Conservation (phyloP, 305 asterid species). For the Withania somnifera region DNA sequence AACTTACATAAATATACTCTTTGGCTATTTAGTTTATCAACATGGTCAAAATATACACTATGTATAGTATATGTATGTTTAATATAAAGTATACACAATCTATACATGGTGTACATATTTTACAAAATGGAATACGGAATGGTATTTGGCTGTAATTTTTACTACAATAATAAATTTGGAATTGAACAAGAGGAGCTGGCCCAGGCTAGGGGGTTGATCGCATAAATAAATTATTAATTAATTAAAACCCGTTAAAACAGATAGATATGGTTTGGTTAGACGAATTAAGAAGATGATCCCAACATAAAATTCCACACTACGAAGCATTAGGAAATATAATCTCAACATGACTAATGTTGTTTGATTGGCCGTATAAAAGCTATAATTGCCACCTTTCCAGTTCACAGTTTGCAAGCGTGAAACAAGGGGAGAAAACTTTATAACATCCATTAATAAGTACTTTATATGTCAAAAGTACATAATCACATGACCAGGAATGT, state of each 20-base stretch:
- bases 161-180: neutral
- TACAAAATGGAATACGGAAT: too few relatives aligned
- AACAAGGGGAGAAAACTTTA: neutral
- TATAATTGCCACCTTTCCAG: neutral
- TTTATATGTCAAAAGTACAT: neutral
- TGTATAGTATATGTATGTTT: too few relatives aligned
- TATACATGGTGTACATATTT: too few relatives aligned
- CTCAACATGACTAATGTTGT: neutral
- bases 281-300: neutral
- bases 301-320: neutral
- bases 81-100: too few relatives aligned
- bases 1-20: too few relatives aligned
- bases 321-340: neutral
- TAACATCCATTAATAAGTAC: neutral
- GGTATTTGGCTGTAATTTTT: too few relatives aligned
- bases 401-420: neutral
- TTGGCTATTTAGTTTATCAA: too few relatives aligned
- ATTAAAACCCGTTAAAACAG: neutral
- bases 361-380: neutral
- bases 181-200: neutral
- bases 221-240: neutral
- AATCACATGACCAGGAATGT: neutral
- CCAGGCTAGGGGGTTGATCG: neutral
- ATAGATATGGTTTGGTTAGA: neutral
- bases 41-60: too few relatives aligned